Percentiles rank a stretch among this genome's conserved stretches.
Conservation (phyloP, 148 eudicot species). For the Rhododendron ferrugineum region DNA sequence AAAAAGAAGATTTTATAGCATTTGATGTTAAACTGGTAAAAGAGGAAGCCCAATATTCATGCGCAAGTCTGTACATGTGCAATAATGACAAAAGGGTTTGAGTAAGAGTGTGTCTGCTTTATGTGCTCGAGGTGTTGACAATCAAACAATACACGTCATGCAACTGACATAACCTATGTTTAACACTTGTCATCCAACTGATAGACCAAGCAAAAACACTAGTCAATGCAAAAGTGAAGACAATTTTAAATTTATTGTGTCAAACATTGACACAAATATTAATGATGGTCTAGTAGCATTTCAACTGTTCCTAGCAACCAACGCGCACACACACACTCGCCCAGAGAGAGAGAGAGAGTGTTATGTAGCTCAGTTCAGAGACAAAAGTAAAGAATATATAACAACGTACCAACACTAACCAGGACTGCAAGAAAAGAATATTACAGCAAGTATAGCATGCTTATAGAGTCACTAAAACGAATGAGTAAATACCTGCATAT, state of each 20-base stretch:
- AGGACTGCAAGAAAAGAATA: not conserved
- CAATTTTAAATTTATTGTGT: not conserved
- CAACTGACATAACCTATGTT: not conserved
- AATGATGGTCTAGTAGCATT: not conserved
- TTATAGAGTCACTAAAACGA: not conserved
- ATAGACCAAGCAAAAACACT: not conserved
- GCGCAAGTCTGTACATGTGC: not conserved
- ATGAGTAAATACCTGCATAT: slow-evolving; percentile 70
- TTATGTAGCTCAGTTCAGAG: not conserved
- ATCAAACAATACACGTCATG: not conserved
- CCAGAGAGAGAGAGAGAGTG: not conserved
- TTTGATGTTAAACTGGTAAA: not conserved
- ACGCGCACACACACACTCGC: not conserved
- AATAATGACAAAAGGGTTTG: not conserved
- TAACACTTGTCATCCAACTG: not conserved
- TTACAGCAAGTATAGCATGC: not conserved
- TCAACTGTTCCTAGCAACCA: not conserved
- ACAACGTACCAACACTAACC: not conserved
- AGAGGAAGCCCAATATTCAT: not conserved
- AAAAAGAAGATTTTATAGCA: not conserved
- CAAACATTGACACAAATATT: not conserved
- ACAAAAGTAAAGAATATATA: not conserved
- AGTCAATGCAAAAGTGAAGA: not conserved
- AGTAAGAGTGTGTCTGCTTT: not conserved
- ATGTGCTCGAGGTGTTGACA: not conserved